A percentile compares a stretch with the other conserved stretches of the same genome.
These are phyloP conservation scores for Kwoniella shandongensis DNA, from an alignment of 768 basidiomycete species.

Conservation along the genomic window DNA sequence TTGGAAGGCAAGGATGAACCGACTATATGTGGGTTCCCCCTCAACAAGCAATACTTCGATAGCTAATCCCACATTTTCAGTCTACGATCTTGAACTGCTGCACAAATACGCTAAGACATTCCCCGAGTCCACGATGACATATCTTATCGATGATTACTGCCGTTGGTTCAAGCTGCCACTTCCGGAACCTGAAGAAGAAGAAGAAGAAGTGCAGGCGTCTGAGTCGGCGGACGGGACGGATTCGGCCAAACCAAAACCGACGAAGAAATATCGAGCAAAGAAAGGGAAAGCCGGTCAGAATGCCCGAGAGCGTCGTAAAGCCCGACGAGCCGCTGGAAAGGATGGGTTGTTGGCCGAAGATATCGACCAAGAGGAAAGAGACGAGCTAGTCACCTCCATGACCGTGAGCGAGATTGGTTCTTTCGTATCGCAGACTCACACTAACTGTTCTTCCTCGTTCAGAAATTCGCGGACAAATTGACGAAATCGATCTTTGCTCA, in stretches of 20 bases:
- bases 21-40: conserved; percentile 61
- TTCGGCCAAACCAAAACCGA: conserved; percentile 10
- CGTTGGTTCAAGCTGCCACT: conserved; percentile 60
- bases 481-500: conserved; percentile 67
- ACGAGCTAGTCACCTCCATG: conserved; percentile 64
- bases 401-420: conserved; percentile 59
- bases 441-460: background rate
- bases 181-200: conserved; percentile 56
- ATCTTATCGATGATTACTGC: conserved; percentile 68
- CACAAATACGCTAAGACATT: conserved; percentile 67
- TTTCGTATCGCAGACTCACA: background rate
- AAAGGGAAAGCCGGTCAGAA: conserved; percentile 25
- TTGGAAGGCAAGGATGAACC: conserved; percentile 73
- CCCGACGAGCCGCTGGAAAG: conserved; percentile 36
- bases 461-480: conserved; percentile 50
- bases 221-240: conserved; percentile 4
- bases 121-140: conserved; percentile 62
- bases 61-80: conserved; percentile 10
- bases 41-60: background rate
- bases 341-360: conserved; percentile 40
- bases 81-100: conserved; percentile 63
- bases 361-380: conserved; percentile 55
- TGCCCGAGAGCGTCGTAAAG: conserved; percentile 40
- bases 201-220: conserved; percentile 31
- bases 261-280: conserved; percentile 17